A percentile compares a stretch with the other conserved stretches of the same genome.
phyloP scores from a whole-genome alignment of 768 basidiomycete species.

The Clitopilus passeckerianus region DNA sequence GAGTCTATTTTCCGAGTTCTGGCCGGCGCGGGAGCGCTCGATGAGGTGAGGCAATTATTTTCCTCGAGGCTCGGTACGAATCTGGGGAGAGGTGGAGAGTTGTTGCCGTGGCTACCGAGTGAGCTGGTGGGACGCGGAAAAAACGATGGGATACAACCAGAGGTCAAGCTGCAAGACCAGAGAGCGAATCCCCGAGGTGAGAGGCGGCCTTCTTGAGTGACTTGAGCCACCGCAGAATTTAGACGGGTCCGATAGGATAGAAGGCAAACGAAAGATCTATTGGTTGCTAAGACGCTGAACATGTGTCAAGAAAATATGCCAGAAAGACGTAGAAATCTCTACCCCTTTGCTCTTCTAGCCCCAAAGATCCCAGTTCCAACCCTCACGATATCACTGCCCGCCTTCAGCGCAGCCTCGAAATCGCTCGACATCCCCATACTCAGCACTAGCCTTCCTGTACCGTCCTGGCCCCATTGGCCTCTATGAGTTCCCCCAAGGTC shows the following conservation, averaged over 20 bases:
- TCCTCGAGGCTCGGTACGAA: not conserved
- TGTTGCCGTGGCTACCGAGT: not conserved
- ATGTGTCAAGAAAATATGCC: not conserved
- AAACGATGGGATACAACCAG: not conserved
- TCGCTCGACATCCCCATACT: constrained; percentile 99
- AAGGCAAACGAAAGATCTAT: not conserved
- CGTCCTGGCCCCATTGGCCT: constrained; percentile 43
- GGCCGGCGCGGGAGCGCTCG: not conserved
- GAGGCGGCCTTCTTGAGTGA: no score
- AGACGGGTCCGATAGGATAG: not conserved
- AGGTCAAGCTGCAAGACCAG: not conserved
- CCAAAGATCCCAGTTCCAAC: constrained; percentile 94
- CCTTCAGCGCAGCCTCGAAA: constrained; percentile 79
- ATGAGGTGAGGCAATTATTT: not conserved
- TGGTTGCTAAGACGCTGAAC: not conserved
- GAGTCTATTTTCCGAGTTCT: not conserved
- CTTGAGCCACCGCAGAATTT: not conserved
- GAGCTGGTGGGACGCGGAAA: not conserved
- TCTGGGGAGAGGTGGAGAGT: not conserved
- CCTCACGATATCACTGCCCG: constrained; percentile 83
- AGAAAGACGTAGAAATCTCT: not conserved
- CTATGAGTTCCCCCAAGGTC: constrained; percentile 15
- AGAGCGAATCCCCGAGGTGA: not conserved
- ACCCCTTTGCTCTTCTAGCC: constrained; percentile 49
- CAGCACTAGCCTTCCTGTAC: constrained; percentile 46